Base-by-base conservation (phyloP, 2,329 filamentous ascomycete species). In the Penicillium sp. region DNA sequence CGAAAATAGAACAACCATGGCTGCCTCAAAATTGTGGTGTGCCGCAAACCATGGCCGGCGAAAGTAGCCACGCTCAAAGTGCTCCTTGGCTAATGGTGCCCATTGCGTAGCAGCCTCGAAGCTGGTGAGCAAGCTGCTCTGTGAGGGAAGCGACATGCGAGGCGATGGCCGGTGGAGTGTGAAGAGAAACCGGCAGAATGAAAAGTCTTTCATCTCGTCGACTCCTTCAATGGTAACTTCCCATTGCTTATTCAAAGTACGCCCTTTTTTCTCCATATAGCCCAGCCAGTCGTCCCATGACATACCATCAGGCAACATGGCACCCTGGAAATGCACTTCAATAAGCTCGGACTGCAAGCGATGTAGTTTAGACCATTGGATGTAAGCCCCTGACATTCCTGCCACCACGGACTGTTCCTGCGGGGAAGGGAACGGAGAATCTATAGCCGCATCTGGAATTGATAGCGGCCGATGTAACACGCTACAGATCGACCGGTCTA, bases 271-370 rank as follows among this genome's bases (percentile, higher is more conserved):
- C 54, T 66, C 64, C 63, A 66, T 66, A 18, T 52, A 45, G 16
- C 59, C 56, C 12, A 66, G 62, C 64, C 64, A 66, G 43, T 66
- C 64, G 40, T 66, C 63, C 64, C 64, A 66, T 28, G 59, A 57
- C 57, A 65, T 63, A 1, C 59, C 60, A 6, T 54, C 58, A 28
- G 64, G 61, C 6, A 66, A 48, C 3, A 63, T 61, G 52, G 63
- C 65, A 47, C 60, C 62, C 47, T 66, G 64, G 58, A 65, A 66
- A 38, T 66, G 64, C 11, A 66, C 64, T 49, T 65, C 64, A 14
- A 63, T 64, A 62, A 66, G 65, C 18, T 58, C 59, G n/a, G 63
- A 64, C 52, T 66, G 30, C 62, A 26, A 66, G 49, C 12, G 58
- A 56, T 28, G 63, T 60, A 49, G 65, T 65, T 35, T 65, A 61